Evolutionary conservation across 1,284 basidiomycete species (phyloP), one percentile per base, ranked within the genome.

Genomic region (Heterobasidion parviporum): DNA sequence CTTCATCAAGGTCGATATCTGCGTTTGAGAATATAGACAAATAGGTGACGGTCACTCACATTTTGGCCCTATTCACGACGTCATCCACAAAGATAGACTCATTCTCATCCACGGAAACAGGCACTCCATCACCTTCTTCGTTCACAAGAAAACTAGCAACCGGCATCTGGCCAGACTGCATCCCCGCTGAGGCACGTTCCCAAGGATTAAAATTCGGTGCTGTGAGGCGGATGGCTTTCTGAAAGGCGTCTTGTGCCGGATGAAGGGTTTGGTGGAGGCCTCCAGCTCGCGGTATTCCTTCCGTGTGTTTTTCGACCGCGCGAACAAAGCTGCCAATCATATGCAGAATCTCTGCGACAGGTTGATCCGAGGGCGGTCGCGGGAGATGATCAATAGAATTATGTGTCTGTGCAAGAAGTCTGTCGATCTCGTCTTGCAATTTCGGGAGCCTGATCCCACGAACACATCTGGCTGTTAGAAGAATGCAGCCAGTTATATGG

Each of bases 251-350:
- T 52, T 83, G 80, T 0, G 71, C 70, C 0, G 75, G 76, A 3
- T 77, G 76, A 26, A 87, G 79, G 0, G 63, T 56, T 61, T 87
- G 85, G 1, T 84, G 54, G 0, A 86, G 68, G 0, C 83, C 79
- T 6, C 77, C 65, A 2, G 67, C 65, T 6, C 72, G 68, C 0
- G 83, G 74, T 0, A 78, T 72, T 0, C 86, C 86, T 38, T 80
- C 71, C 0, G 85, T 67, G 5, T 79, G 72, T 15, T 54, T 61
- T 0, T 68, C 62, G 1, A 89, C 63, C 8, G 80, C 75, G 4
- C 63, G 67, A 2, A 68, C 69, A 53, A 87, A 85, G 0, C 55
- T 59, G 10, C 74, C 70, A 1, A 87, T 65, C 2, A 81, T 62
- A 0, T 67, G 65, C 2, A 78, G 65, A 3, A 89, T 73, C 56